Percentiles rank a stretch among this genome's conserved stretches.
phyloP scores from a whole-genome alignment of 305 asterid genomes.

The Solanum hybrid region DNA sequence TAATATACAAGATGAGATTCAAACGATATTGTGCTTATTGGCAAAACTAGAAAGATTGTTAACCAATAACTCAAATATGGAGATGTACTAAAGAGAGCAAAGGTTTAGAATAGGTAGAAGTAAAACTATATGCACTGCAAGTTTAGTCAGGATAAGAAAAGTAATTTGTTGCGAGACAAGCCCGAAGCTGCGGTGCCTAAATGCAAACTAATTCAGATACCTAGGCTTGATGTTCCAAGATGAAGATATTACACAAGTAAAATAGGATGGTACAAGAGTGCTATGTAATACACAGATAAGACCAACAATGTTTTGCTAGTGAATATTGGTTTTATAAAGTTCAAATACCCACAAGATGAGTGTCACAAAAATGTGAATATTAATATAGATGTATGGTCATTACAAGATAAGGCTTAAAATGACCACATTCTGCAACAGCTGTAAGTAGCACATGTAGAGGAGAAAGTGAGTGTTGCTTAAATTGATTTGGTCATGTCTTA shows the following conservation, averaged over 20 bases:
- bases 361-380: neutral
- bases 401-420: neutral
- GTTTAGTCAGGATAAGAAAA: neutral
- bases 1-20: neutral
- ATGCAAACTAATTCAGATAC: neutral
- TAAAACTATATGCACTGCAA: neutral
- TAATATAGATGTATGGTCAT: neutral
- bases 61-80: neutral
- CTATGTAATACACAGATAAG: neutral
- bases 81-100: neutral
- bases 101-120: neutral
- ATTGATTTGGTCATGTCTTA: neutral
- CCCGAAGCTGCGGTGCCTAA: neutral
- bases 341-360: neutral
- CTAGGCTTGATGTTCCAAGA: neutral
- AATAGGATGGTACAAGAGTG: neutral
- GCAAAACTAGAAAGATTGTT: neutral
- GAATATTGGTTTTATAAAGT: neutral
- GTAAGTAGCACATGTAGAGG: neutral
- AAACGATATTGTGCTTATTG: neutral
- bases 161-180: neutral
- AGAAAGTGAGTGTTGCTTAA: neutral
- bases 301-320: neutral
- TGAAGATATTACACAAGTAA: neutral
- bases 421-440: neutral